Conservation (phyloP, 257 asterid genomes). For the Petrea volubilis region DNA sequence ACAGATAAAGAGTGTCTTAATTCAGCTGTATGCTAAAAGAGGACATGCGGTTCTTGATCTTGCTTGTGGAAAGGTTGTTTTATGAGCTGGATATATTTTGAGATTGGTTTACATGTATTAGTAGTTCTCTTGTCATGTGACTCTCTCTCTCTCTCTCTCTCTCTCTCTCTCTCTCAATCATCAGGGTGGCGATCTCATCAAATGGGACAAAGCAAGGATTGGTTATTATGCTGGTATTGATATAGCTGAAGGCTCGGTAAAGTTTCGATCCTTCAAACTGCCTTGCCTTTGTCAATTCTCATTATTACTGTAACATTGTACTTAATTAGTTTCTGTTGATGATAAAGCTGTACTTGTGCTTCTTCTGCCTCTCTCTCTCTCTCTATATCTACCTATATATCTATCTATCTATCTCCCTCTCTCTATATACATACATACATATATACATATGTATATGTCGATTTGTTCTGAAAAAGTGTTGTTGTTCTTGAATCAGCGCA, state of each 20-base stretch:
- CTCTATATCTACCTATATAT: no score
- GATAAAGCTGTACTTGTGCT: not conserved
- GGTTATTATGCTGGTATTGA: constrained; percentile 93
- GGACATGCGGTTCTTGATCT: constrained; percentile 97
- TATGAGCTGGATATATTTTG: constrained; percentile 13
- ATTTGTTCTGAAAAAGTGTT: no score
- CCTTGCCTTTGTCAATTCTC: no score
- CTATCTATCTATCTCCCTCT: no score
- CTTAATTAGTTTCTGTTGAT: not conserved
- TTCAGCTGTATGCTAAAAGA: constrained; percentile 75
- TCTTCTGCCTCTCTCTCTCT: no score
- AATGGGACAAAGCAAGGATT: constrained; percentile 98
- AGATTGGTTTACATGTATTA: not conserved
- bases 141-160: no score
- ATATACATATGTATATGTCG: no score
- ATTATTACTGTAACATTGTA: no score
- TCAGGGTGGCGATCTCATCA: constrained; percentile 97
- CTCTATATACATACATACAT: no score
- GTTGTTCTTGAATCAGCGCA: no score
- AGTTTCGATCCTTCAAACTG: not conserved
- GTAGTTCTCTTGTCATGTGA: constrained; percentile 4
- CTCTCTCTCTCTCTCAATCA: no score
- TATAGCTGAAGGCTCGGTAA: constrained; percentile 98
- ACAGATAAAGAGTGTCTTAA: constrained; percentile 97
- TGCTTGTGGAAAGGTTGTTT: constrained; percentile 95